A percentile compares a stretch with the other conserved stretches of the same genome.
Conservation (phyloP, 1,284 basidiomycete genomes). For the Peniophora sp. region DNA sequence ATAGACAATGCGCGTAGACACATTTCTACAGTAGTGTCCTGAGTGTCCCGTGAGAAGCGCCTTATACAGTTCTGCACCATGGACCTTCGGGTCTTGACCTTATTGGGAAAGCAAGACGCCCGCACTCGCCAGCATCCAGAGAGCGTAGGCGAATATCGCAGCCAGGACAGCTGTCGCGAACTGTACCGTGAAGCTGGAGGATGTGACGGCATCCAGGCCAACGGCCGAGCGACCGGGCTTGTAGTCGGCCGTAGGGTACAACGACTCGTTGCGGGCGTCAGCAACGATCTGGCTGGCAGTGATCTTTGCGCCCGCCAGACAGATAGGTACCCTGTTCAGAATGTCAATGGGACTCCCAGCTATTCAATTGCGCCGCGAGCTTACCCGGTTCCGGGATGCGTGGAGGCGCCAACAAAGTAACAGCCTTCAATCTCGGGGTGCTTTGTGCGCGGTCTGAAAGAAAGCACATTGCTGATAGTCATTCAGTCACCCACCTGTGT, state of each 20-base stretch:
- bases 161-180: too few relatives aligned
- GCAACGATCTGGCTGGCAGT: background rate
- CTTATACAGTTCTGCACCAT: too few relatives aligned
- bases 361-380: background rate
- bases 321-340: background rate
- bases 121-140: too few relatives aligned
- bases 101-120: too few relatives aligned
- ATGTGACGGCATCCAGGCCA: background rate
- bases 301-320: background rate
- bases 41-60: too few relatives aligned
- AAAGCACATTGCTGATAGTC: slow-evolving; percentile 5
- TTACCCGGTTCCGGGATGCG: slow-evolving; percentile 18
- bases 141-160: too few relatives aligned
- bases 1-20: too few relatives aligned
- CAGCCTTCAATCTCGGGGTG: slow-evolving; percentile 18
- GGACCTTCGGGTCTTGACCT: too few relatives aligned
- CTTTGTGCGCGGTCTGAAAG: slow-evolving; percentile 12
- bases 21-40: too few relatives aligned
- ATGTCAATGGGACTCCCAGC: background rate
- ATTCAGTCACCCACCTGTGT: background rate
- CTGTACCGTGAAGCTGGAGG: background rate
- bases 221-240: background rate
- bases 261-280: background rate
- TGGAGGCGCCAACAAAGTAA: slow-evolving; percentile 25
- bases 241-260: background rate